Evolutionary conservation across 257 asterid genomes (phyloP).

Genomic region (Capsicum baccatum): DNA sequence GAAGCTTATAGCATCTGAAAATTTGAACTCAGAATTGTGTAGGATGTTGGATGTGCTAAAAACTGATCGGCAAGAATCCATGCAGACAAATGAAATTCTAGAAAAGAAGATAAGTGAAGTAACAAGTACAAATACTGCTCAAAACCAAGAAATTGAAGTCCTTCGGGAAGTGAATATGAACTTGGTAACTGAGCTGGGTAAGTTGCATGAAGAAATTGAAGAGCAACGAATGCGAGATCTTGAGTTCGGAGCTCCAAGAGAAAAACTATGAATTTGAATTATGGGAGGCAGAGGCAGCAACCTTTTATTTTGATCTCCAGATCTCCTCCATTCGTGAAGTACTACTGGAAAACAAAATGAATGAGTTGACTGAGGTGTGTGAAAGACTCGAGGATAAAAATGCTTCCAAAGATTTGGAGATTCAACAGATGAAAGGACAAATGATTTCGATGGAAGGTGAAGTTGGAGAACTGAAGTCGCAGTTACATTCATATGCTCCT

Average conservation of each 20-base stretch:
- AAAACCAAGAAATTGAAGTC: slow-evolving; percentile 58
- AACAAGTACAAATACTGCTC: slow-evolving; percentile 52
- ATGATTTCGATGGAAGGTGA: slow-evolving; percentile 62
- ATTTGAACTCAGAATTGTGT: slow-evolving; percentile 51
- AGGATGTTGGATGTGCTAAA: slow-evolving; percentile 56
- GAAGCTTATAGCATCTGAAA: slow-evolving; percentile 64
- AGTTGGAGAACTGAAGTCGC: slow-evolving; percentile 59
- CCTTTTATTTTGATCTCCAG: slow-evolving; percentile 85
- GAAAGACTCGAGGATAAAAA: slow-evolving; percentile 51
- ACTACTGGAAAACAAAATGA: slow-evolving; percentile 69
- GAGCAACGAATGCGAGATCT: slow-evolving; percentile 55
- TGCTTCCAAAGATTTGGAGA: slow-evolving; percentile 54
- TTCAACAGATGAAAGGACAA: slow-evolving; percentile 66
- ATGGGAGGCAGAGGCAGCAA: slow-evolving; percentile 86
- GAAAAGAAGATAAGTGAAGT: no score
- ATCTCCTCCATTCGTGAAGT: slow-evolving; percentile 70
- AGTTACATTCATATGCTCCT: slow-evolving; percentile 62
- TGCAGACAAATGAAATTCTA: slow-evolving; percentile 45
- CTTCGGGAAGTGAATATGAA: slow-evolving; percentile 55
- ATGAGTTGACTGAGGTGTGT: slow-evolving; percentile 71
- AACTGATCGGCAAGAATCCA: slow-evolving; percentile 53
- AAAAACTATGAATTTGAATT: slow-evolving; percentile 68
- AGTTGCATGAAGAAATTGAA: slow-evolving; percentile 63
- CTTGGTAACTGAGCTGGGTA: slow-evolving; percentile 59
- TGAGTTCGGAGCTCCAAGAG: slow-evolving; percentile 62